These are phyloP conservation scores for Stephanocyclus meneghinianus DNA, from an alignment of 352 stramenopile genomes.

Conservation along the genomic window DNA sequence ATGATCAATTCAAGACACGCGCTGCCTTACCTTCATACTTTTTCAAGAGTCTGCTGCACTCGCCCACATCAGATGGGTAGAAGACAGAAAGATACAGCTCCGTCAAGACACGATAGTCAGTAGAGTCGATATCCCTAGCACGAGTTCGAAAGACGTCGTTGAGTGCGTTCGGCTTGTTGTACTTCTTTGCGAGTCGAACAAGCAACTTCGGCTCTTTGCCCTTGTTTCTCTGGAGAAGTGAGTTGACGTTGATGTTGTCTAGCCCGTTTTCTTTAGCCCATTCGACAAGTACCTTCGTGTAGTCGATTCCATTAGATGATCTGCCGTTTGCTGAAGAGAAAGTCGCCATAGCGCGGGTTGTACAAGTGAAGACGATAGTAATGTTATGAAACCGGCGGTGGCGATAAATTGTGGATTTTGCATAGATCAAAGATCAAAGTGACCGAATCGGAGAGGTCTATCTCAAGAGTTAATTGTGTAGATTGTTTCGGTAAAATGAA, in stretches of 20 bases:
- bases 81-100: conserved; percentile 25
- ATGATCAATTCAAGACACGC: no score
- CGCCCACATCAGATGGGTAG: conserved; percentile 15
- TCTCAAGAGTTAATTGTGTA: no score
- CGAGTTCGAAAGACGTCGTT: conserved; percentile 19
- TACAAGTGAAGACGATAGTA: not conserved
- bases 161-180: conserved; percentile 35
- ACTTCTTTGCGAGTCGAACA: conserved; percentile 26
- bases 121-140: not conserved
- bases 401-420: no score
- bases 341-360: not conserved
- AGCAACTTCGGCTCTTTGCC: conserved; percentile 35
- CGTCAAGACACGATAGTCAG: conserved; percentile 14
- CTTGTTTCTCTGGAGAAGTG: conserved; percentile 16
- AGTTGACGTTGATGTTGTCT: conserved; percentile 14
- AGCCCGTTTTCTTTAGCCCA: not conserved
- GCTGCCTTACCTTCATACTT: not conserved
- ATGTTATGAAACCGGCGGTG: no score
- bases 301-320: not conserved
- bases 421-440: no score
- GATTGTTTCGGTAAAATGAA: no score
- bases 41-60: conserved; percentile 11
- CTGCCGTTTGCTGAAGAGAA: not conserved
- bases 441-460: no score
- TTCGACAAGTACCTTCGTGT: not conserved